Evolutionary conservation across 2,329 filamentous ascomycete species (phyloP).

Genomic region (Aspergillus vadensis): DNA sequence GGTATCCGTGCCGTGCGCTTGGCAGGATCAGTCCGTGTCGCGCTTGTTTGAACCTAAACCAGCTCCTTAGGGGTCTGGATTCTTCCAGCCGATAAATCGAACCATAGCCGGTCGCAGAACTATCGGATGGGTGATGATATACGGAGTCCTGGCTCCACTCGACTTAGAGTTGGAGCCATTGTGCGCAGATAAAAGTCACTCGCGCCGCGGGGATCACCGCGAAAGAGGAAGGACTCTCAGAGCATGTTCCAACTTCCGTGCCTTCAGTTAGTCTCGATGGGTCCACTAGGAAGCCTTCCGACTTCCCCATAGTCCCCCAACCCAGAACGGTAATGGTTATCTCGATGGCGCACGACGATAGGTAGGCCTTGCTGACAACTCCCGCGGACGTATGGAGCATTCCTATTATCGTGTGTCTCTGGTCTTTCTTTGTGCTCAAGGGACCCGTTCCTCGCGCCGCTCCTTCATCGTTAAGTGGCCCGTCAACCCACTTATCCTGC

Average conservation of each 20-base stretch:
- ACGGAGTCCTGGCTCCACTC: not conserved
- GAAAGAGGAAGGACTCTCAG: not conserved
- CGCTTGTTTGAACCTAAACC: not conserved
- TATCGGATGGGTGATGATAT: too few species aligned
- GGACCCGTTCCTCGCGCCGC: not conserved
- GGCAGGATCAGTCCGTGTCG: not conserved
- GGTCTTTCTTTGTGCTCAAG: not conserved
- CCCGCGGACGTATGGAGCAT: not conserved
- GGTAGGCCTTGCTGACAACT: not conserved
- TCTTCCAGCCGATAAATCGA: not conserved
- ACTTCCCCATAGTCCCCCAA: slow-evolving; percentile 4
- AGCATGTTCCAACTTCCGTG: not conserved
- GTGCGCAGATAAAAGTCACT: not conserved
- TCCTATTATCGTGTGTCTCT: not conserved
- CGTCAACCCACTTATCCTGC: not conserved
- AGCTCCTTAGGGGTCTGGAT: not conserved
- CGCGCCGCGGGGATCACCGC: not conserved
- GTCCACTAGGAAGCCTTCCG: slow-evolving; percentile 1
- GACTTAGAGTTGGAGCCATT: not conserved
- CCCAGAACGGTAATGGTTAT: not conserved
- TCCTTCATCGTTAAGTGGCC: not conserved
- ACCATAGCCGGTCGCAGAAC: not conserved
- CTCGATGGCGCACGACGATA: not conserved
- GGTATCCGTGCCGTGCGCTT: not conserved
- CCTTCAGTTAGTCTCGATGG: not conserved